Evolutionary conservation across 805 yeast species (phyloP).

Genomic region (Priceomyces castillae): DNA sequence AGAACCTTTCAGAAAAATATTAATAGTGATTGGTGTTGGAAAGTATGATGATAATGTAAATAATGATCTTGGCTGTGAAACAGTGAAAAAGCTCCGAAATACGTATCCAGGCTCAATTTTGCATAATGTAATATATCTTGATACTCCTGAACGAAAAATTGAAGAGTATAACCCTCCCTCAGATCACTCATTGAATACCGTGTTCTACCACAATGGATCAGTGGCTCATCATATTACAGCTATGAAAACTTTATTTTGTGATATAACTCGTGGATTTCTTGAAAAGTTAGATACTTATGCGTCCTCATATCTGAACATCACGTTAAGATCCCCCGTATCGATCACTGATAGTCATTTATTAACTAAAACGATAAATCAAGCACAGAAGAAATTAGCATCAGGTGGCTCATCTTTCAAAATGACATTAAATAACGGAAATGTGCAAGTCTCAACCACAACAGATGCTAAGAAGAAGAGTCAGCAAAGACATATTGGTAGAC

Average conservation of each 20-base stretch:
- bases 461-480: conserved; percentile 35
- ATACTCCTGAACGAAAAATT: conserved; percentile 30
- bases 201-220: conserved; percentile 26
- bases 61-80: conserved; percentile 11
- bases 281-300: conserved; percentile 65
- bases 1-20: conserved; percentile 82
- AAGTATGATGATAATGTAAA: conserved; percentile 17
- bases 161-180: conserved; percentile 13
- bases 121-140: conserved; percentile 56
- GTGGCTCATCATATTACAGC: conserved; percentile 25
- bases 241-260: conserved; percentile 69
- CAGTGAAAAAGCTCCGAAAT: conserved; percentile 31
- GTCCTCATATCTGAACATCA: conserved; percentile 71
- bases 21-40: conserved; percentile 53
- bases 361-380: conserved; percentile 37
- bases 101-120: conserved; percentile 52
- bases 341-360: conserved; percentile 49
- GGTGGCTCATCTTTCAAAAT: conserved; percentile 37
- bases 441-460: conserved; percentile 8
- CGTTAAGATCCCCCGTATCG: conserved; percentile 78
- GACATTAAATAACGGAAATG: conserved; percentile 16
- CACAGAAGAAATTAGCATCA: conserved; percentile 43
- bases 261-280: conserved; percentile 62
- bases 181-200: conserved; percentile 15
- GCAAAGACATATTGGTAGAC: conserved; percentile 64